Percentiles rank a stretch among this genome's conserved stretches.
These are phyloP conservation scores for Ceratorhiza oryzae-sativae DNA, from an alignment of 1,284 basidiomycete genomes.

Conservation along the genomic window DNA sequence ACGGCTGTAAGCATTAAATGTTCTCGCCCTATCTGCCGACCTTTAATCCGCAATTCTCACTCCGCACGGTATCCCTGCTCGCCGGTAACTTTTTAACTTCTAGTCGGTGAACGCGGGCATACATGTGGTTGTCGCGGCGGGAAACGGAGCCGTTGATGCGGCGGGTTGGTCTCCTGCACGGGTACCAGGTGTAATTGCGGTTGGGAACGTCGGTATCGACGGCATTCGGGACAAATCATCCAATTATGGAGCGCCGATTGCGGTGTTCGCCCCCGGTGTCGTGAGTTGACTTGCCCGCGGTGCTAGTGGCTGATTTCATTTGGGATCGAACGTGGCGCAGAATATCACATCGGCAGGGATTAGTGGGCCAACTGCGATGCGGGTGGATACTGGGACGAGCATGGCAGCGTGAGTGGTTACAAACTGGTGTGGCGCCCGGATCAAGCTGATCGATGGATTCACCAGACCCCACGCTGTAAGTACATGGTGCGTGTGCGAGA, in stretches of 20 bases:
- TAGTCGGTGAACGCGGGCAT: constrained; percentile 2
- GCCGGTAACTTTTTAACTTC: constrained; percentile 3
- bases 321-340: neutral
- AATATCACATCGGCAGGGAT: constrained; percentile 27
- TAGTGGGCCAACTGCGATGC: constrained; percentile 13
- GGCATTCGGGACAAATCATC: constrained; percentile 21
- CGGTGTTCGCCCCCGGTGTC: constrained; percentile 37
- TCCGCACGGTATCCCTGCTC: neutral
- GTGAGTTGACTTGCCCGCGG: constrained; percentile 1
- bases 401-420: constrained; percentile 30
- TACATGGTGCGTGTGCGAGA: neutral
- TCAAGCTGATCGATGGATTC: neutral
- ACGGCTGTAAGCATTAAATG: neutral
- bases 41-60: constrained; percentile 16
- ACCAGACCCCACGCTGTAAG: constrained; percentile 31
- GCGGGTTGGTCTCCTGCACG: constrained; percentile 30
- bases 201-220: constrained; percentile 36
- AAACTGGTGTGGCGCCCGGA: constrained; percentile 4
- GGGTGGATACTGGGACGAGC: constrained; percentile 32
- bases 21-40: constrained; percentile 7
- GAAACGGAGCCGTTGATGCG: constrained; percentile 26
- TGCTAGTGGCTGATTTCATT: constrained; percentile 2
- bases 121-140: constrained; percentile 19
- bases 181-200: constrained; percentile 30
- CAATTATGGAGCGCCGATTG: constrained; percentile 33